Evolutionary conservation across 164 flowering plant genomes (phyloP).

Genomic region (Houttuynia cordata): DNA sequence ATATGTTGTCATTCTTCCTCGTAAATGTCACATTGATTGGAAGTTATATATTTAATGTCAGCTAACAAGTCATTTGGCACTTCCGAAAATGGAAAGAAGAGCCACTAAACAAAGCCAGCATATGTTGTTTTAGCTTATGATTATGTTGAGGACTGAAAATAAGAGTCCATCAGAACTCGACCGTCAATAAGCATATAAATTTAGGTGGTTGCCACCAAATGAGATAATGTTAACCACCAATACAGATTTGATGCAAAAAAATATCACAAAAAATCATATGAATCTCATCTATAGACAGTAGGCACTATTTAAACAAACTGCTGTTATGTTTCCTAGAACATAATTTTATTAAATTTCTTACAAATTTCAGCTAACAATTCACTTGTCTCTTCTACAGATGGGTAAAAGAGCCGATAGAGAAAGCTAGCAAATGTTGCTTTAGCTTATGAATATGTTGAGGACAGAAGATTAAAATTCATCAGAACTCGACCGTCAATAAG

Average conservation of each 20-base stretch:
- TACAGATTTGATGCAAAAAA: too few species aligned
- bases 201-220: background rate
- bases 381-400: background rate
- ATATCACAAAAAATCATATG: too few species aligned
- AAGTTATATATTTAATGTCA: background rate
- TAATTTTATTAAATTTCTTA: too few species aligned
- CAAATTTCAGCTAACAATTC: background rate
- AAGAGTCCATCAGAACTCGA: constrained; percentile 6
- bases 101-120: background rate
- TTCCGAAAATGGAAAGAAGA: background rate
- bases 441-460: constrained; percentile 11
- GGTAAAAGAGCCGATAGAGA: background rate
- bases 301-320: too few species aligned
- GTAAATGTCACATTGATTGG: background rate
- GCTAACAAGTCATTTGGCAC: background rate
- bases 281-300: too few species aligned
- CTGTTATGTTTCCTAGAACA: too few species aligned
- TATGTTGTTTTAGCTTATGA: constrained; percentile 5
- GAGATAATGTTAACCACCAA: too few species aligned
- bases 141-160: constrained; percentile 6
- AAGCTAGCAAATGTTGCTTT: constrained; percentile 1
- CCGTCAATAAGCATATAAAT: constrained; percentile 7
- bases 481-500: constrained; percentile 12
- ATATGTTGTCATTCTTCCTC: too few species aligned
- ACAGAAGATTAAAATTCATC: background rate